phyloP scores from a whole-genome alignment of 805 yeast species.

The Ogataea methanolica region DNA sequence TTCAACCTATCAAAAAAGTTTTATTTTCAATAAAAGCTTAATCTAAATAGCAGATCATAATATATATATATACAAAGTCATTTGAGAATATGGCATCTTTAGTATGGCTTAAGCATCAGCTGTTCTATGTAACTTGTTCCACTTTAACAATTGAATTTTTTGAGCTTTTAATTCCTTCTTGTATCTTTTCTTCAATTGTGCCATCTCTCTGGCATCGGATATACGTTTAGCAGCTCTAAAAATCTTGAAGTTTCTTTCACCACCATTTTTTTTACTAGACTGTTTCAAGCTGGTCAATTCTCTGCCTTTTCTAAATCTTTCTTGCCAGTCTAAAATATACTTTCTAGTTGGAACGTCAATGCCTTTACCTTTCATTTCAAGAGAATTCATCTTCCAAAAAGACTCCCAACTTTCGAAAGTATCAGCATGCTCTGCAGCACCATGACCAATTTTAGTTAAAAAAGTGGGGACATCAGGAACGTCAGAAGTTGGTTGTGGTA shows the following conservation, averaged over 20 bases:
- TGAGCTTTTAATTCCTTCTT: slow-evolving; percentile 17
- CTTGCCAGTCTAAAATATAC: slow-evolving; percentile 69
- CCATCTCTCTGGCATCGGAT: slow-evolving; percentile 41
- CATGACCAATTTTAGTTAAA: slow-evolving; percentile 74
- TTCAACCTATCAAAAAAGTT: no score
- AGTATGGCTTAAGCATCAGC: background rate
- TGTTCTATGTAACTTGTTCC: slow-evolving; percentile 22
- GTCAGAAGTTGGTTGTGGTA: slow-evolving; percentile 38
- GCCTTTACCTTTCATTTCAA: slow-evolving; percentile 67
- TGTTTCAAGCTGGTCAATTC: slow-evolving; percentile 48
- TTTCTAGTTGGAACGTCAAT: slow-evolving; percentile 67
- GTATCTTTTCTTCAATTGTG: slow-evolving; percentile 27
- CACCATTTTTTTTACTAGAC: slow-evolving; percentile 76
- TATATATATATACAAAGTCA: no score
- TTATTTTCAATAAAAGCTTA: no score
- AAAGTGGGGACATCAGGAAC: slow-evolving; percentile 73
- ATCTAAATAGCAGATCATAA: no score
- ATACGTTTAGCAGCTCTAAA: slow-evolving; percentile 56
- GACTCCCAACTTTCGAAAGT: slow-evolving; percentile 69
- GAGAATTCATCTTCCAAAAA: slow-evolving; percentile 53
- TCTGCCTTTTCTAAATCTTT: slow-evolving; percentile 56
- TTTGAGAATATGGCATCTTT: background rate
- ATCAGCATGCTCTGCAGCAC: slow-evolving; percentile 61
- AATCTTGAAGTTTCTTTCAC: slow-evolving; percentile 76
- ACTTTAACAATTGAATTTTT: slow-evolving; percentile 11